Conservation (phyloP, 2,329 filamentous ascomycete genomes). For the Beauveria pseudobassiana region DNA sequence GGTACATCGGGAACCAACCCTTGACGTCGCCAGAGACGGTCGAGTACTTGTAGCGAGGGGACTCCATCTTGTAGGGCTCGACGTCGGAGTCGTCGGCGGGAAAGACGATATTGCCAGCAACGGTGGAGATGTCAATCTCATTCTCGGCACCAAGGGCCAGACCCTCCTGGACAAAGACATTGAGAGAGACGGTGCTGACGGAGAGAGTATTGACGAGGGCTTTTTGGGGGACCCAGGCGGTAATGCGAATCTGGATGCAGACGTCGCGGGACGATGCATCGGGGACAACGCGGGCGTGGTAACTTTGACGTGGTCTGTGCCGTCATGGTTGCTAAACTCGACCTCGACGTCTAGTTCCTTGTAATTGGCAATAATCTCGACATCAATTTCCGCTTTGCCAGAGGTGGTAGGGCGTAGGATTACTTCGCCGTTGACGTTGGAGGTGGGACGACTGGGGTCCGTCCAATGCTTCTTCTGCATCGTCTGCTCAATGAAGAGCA, state of each 20-base stretch:
- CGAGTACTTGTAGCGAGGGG: conserved; percentile 32
- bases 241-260: conserved; percentile 41
- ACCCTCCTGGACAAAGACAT: conserved; percentile 32
- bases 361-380: conserved; percentile 41
- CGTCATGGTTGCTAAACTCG: conserved; percentile 22
- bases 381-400: conserved; percentile 28
- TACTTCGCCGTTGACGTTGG: conserved; percentile 38
- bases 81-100: conserved; percentile 18
- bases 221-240: conserved; percentile 37
- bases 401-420: conserved; percentile 32
- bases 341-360: conserved; percentile 28
- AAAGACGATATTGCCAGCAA: conserved; percentile 32
- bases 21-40: conserved; percentile 37
- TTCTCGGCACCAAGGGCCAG: conserved; percentile 28
- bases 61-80: conserved; percentile 33
- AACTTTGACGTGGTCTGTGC: conserved; percentile 31
- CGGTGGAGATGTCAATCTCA: conserved; percentile 25
- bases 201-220: conserved; percentile 30
- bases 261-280: conserved; percentile 22
- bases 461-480: conserved; percentile 17
- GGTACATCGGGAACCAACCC: conserved; percentile 45
- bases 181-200: conserved; percentile 31
- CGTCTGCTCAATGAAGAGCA: conserved; percentile 34
- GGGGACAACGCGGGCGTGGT: conserved; percentile 26
- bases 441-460: conserved; percentile 16